Evolutionary conservation across 2,329 filamentous ascomycete species (phyloP), one percentile per base, ranked within the genome.

Genomic region (Lasiodiplodia citricola): DNA sequence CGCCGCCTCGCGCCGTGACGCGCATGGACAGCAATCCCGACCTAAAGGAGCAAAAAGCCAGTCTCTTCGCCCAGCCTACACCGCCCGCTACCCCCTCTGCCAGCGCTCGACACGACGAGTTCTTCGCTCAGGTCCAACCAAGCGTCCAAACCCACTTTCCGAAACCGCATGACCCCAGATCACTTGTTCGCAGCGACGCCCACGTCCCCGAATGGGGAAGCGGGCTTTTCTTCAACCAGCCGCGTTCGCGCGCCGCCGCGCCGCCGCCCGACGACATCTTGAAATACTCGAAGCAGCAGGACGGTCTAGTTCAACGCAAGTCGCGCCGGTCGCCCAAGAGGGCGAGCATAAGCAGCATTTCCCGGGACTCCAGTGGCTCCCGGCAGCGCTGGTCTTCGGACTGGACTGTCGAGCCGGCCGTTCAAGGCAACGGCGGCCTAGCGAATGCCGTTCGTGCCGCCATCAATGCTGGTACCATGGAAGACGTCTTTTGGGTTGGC

Each of bases 371-470:
- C 56, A 75, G 73, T 63, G 80, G 78, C 67, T 78, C 79, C 66
- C 80, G 80, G 44, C 78, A 80, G 58, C 94, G 94, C 74, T 91
- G 92, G 58, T 86, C 88, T n/a, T 91, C 92, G 11, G 86, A 91
- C 64, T 98, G 94, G 92, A 90, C 87, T 41, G 88, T 98, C 44
- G 91, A 94, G 70, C 90, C 91, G 68, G 92, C 94, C 0, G 91
- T 97, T 68, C 93, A 97, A 80, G 95, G 95, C 69, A 98, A 98
- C 76, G 94, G 94, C 25, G 96, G 95, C 23, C 86, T 98, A 60
- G 90, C 92, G 74, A 97, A 97, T 77, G 95, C 95, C 4, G 90
- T 96, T 41, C 89, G 92, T 71, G 93, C 93, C 18, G 91, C 92
- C 2, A 85, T 88, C 18, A 87, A 92, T 57, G 88, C 90, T 67